Base-by-base conservation (phyloP, 768 basidiomycete genomes). In the Scleroderma bovista region DNA sequence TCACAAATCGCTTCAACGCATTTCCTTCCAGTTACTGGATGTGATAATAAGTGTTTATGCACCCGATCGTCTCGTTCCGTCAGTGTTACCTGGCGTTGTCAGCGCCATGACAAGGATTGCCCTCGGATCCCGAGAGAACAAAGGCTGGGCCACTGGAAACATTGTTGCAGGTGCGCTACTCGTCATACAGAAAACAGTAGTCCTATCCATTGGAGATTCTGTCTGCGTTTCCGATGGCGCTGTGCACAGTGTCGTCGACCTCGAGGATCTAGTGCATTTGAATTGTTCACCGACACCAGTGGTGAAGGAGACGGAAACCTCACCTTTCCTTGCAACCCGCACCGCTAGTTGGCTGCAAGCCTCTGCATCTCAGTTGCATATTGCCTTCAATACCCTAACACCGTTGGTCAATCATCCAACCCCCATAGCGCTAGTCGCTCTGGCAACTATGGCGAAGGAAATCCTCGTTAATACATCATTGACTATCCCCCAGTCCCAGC, bases 61-160 rank as follows among this genome's bases (percentile, higher is more conserved):
- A 1, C 72, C 78, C 4, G 60, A 75, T 9, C 79, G 81, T 56
- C 74, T 83, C 53, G 52, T 69, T 16, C 77, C 80, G n/a, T 81
- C 86, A 12, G 73, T 97, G 23, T 71, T 97, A 24, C 94, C 94
- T 1, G 94, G 94, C 1, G 76, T 87, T 29, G 77, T 91, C 52
- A 93, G 90, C 58, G 66, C 76, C 16, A 85, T 87, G 79, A 78
- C 78, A 24, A 90, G 84, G 59, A 65, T 91, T 13, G 77, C 85
- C 6, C 72, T 88, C 1, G 86, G 80, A 10, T 63, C 68, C 16
- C 67, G 73, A 5, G 66, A 72, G 23, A 69, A 64, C 24, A 86
- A 80, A 60, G 80, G 80, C 20, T 91, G 86, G 83, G 77, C 84
- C 8, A 83, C 80, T 53, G 87, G 88, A 6, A 84, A 86, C 19